Evolutionary conservation across 1,284 basidiomycete genomes (phyloP).

Genomic region (Cryptococcus wingfieldii): DNA sequence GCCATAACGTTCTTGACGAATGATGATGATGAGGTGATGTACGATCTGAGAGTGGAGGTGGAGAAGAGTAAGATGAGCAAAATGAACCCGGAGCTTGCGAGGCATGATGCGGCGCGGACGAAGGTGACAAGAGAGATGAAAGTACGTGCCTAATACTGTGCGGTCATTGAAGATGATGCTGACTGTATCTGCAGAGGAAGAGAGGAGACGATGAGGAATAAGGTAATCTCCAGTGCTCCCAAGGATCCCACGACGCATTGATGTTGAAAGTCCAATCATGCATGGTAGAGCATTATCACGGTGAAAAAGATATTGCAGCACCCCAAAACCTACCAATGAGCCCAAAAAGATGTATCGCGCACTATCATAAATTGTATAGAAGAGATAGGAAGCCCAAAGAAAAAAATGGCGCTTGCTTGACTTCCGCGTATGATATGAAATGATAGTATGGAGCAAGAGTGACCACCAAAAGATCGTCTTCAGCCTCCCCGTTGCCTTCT

Average conservation of each 20-base stretch:
- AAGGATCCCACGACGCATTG: too few relatives aligned
- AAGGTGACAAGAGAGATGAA: slow-evolving; percentile 88
- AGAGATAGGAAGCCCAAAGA: not conserved
- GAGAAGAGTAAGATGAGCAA: slow-evolving; percentile 89
- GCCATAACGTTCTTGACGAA: slow-evolving; percentile 95
- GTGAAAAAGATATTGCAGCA: too few relatives aligned
- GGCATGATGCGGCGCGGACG: slow-evolving; percentile 84
- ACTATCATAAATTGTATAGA: too few relatives aligned
- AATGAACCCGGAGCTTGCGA: slow-evolving; percentile 76
- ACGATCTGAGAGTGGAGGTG: slow-evolving; percentile 64
- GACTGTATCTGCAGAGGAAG: slow-evolving; percentile 12
- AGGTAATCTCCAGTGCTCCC: not conserved
- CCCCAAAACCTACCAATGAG: too few relatives aligned
- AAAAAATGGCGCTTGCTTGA: not conserved
- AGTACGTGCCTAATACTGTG: slow-evolving; percentile 18
- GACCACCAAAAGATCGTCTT: not conserved
- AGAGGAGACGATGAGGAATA: slow-evolving; percentile 14
- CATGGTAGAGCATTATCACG: too few relatives aligned
- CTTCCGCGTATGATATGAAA: not conserved
- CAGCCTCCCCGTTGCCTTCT: not conserved
- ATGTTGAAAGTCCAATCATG: too few relatives aligned
- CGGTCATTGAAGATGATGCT: not conserved
- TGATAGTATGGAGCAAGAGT: not conserved
- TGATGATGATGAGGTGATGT: slow-evolving; percentile 96
- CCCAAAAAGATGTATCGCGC: too few relatives aligned